Percentiles rank a stretch among this genome's conserved stretches.
These are phyloP conservation scores for Uromyces viciae-fabae DNA, from an alignment of 1,284 basidiomycete species.

Conservation along the genomic window DNA sequence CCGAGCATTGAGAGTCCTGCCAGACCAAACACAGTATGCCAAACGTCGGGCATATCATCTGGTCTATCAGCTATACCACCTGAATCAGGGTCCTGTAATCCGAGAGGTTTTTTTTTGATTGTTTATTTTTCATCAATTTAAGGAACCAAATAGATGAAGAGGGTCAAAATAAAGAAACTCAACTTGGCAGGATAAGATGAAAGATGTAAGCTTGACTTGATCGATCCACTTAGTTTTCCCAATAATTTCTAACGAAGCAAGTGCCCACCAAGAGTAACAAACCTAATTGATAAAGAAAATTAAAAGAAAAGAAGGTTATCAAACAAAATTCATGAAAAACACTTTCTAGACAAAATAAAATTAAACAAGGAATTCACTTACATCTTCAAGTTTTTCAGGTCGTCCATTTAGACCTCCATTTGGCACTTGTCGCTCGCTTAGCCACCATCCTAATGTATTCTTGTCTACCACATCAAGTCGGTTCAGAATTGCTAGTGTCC, in stretches of 20 bases:
- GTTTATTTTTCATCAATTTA: background rate
- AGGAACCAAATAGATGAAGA: background rate
- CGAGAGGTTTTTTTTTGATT: background rate
- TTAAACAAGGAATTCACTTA: background rate
- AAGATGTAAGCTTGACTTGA: constrained; percentile 68
- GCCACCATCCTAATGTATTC: constrained; percentile 80
- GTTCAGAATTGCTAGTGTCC: constrained; percentile 78
- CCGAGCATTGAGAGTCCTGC: constrained; percentile 85
- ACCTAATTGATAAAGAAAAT: constrained; percentile 56
- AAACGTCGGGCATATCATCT: constrained; percentile 90
- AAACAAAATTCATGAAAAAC: background rate
- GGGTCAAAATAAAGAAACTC: constrained; percentile 47
- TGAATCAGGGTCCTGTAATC: constrained; percentile 70
- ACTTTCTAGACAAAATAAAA: background rate
- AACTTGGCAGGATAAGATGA: constrained; percentile 85
- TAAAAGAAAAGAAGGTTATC: background rate
- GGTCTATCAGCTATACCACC: constrained; percentile 94
- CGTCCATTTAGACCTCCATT: constrained; percentile 91
- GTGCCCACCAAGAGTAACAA: constrained; percentile 96
- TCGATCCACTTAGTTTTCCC: constrained; percentile 86
- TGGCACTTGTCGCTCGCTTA: constrained; percentile 84
- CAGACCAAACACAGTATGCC: constrained; percentile 89
- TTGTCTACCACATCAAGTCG: constrained; percentile 70
- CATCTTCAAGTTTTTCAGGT: constrained; percentile 93
- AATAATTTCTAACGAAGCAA: constrained; percentile 81